Percentiles rank a stretch among this genome's conserved stretches.
These are phyloP conservation scores for Fistulinella cinereoalba DNA, from an alignment of 1,284 basidiomycete genomes.

Conservation along the genomic window DNA sequence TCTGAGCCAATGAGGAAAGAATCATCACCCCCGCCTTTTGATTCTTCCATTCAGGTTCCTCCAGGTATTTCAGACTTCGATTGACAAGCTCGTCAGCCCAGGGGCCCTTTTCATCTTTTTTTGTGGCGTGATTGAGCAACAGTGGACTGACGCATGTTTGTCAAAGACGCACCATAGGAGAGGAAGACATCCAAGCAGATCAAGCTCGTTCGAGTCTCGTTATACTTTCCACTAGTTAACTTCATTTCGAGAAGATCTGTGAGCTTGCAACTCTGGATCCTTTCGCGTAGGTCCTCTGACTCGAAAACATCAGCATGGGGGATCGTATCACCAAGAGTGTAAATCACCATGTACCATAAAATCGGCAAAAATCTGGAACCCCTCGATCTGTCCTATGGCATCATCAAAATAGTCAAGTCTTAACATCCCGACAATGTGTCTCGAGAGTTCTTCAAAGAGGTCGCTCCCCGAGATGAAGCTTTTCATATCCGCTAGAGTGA, in stretches of 20 bases:
- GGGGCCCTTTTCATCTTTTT: constrained; percentile 4
- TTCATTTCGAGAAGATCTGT: constrained; percentile 16
- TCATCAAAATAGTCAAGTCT: constrained; percentile 28
- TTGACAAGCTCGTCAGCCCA: constrained; percentile 15
- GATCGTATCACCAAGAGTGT: neutral
- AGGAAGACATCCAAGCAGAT: constrained; percentile 25
- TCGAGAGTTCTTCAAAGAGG: constrained; percentile 8
- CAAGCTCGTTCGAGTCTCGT: constrained; percentile 23
- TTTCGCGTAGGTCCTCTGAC: constrained; percentile 18
- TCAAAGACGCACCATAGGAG: constrained; percentile 2
- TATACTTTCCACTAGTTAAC: constrained; percentile 9
- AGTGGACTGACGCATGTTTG: neutral
- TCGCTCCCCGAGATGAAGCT: constrained; percentile 2
- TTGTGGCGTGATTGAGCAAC: neutral
- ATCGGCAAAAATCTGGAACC: constrained; percentile 28
- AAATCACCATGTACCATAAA: constrained; percentile 22
- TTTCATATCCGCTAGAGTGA: constrained; percentile 18
- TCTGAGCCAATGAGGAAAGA: constrained; percentile 23
- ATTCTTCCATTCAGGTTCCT: constrained; percentile 10
- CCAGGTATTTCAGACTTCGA: constrained; percentile 11
- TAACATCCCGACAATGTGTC: constrained; percentile 22
- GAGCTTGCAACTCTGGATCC: constrained; percentile 11
- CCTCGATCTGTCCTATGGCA: constrained; percentile 24
- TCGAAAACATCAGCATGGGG: constrained; percentile 2
- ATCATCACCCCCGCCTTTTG: constrained; percentile 28